Evolutionary conservation across 1,139 yeast genomes (phyloP), one percentile per base, ranked within the genome.

Genomic region (Hemisphaericaspora xylofermentans): DNA sequence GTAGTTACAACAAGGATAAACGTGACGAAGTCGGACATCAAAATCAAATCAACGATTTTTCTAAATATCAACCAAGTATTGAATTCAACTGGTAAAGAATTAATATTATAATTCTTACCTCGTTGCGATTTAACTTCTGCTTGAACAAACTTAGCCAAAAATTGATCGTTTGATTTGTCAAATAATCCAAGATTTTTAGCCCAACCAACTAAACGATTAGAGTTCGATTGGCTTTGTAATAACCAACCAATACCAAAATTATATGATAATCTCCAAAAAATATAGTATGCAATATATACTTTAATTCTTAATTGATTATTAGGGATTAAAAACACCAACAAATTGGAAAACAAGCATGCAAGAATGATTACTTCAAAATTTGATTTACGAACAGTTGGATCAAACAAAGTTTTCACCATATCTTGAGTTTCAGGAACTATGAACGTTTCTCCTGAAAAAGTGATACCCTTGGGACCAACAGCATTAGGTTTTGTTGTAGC

Each of bases 61-160:
- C 96, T 74, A 62, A 84, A 88, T 14, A 88, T 60, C 37, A 88
- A 68, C 96, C 96, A 88, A 29, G 93, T 82, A 61, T 86, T 87
- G 65, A 84, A 84, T 57, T 87, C 95, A 42, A 80, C 67, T 1
- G 96, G 96, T 38, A 76, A 66, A 9, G 66, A 55, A 35, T 70
- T 61, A 45, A 81, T 66, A 35, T 75, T 63, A 54, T 80, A 82
- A 32, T 65, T 59, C 8, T 60, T 45, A 7, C 84, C 84, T 76
- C 87, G 77, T 59, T 86, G 88, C 31, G 82, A 69, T 33, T 65
- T 67, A 39, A 86, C 67, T 49, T 70, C 76, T 4, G 54, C 48
- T 35, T 67, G 68, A 35, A 78, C 59, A 31, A 82, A 56, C 35
- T 56, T 61, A 21, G 83, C 76, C 34, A 78, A 48, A 10, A 61